A percentile compares a stretch with the other conserved stretches of the same genome.
Conservation (phyloP, 495 filamentous ascomycete genomes). For the Tetracladium setigerum region DNA sequence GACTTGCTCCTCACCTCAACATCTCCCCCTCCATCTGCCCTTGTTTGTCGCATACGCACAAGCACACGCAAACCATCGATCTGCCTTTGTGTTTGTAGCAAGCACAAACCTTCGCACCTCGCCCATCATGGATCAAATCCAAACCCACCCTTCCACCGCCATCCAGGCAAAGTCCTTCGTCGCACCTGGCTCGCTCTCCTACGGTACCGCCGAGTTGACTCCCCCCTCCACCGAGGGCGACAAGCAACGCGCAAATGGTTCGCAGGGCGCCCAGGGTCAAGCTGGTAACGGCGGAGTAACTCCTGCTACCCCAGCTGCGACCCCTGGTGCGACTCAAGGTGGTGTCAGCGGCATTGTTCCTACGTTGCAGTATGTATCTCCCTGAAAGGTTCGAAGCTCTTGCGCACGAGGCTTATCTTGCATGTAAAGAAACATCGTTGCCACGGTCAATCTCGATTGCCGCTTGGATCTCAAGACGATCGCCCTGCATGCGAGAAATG, state of each 20-base stretch:
- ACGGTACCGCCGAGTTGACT: conserved; percentile 73
- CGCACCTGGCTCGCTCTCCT: conserved; percentile 80
- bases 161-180: conserved; percentile 88
- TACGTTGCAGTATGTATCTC: conserved; percentile 91
- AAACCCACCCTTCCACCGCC: conserved; percentile 81
- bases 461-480: conserved; percentile 98
- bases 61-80: not conserved
- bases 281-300: conserved; percentile 78
- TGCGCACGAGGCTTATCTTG: conserved; percentile 52
- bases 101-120: not conserved
- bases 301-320: conserved; percentile 92
- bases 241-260: conserved; percentile 35
- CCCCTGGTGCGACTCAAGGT: conserved; percentile 62
- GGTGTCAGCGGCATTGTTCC: conserved; percentile 89
- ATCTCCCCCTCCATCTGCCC: conserved; percentile 7
- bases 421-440: conserved; percentile 94
- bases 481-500: conserved; percentile 94
- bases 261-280: conserved; percentile 51
- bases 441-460: conserved; percentile 97
- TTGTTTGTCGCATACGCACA: conserved; percentile 1
- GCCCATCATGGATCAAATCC: conserved; percentile 72
- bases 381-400: conserved; percentile 19
- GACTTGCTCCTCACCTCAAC: conserved; percentile 14
- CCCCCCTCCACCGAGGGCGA: conserved; percentile 59
- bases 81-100: conserved; percentile 2